Evolutionary conservation across 352 stramenopile species (phyloP), one percentile per base, ranked within the genome.

Genomic region (Bremia lactucae): DNA sequence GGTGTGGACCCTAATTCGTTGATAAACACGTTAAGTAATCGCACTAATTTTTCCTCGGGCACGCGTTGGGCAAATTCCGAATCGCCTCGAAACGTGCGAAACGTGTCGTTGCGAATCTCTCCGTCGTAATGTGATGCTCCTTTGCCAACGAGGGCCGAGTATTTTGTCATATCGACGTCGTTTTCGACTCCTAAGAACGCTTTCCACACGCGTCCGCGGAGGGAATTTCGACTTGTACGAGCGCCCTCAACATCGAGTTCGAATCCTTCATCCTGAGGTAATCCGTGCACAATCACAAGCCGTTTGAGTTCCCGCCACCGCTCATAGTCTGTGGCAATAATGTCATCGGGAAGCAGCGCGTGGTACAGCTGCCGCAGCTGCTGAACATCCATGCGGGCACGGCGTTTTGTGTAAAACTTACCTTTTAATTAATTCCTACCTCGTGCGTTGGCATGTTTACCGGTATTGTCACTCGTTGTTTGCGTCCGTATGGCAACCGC

Each of bases 71-170:
- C 79, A 49, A 96, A 96, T 35, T 83, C 84, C 18, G 71, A 62
- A 42, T 95, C 82, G 1, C 84, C 80, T 26, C 80, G 73, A 43
- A 96, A 96, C 14, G 86, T 96, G 4, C 83, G 73, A 44, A 96
- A 96, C 11, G 85, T 96, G 51, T 96, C 87, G 49, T 96, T 94
- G 14, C 81, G 70, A 42, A 96, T 96, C 31, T 96, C 83, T 14
- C 49, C 68, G 41, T 95, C 84, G 33, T 79, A 87, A 15, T 72
- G 58, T 2, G 79, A 93, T 6, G 87, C 77, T 8, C 87, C 87
- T 16, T 73, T 60, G 4, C 52, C 63, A 16, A 91, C 74, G 8
- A 96, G 60, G 11, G 72, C 46, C 8, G 57, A 34, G 54, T 96
- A 96, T 35, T 71, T 61, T 14, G 52, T 62, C 23, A 62, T 68